Base-by-base conservation (phyloP, 768 basidiomycete species). In the Butyriboletus loyo region DNA sequence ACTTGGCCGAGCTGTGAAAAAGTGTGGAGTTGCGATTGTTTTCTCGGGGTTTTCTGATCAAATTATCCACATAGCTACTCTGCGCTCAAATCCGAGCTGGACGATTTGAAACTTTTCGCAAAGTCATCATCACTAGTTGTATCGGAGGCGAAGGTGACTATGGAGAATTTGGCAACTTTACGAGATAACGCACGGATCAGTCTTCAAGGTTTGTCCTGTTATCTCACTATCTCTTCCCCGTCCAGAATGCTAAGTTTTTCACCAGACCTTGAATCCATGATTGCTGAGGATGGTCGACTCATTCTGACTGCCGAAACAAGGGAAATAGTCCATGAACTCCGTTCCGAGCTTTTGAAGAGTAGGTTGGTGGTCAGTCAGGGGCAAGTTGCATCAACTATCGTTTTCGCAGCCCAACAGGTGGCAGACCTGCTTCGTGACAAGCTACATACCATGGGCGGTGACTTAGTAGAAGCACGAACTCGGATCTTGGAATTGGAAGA, bases 391-490 rank as follows among this genome's bases (percentile, higher is more conserved):
- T 45, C 38, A 54, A 55, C 44, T 21, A 34, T 53, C 21, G n/a
- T 51, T 54, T 52, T 51, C 48, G 40, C 34, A 79, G 78, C 75
- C n/a, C 71, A 76, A 50, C 76, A 79, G 63, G 78, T 79, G 35
- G 68, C 73, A 27, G 76, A 78, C 45, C 58, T 79, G n/a, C 68
- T 79, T 6, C 77, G 78, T 14, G 76, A 78, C 44, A 75, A 76
- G 52, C 61, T 79, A 4, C 70, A 75, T 36, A 64, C 63, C 19
- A 69, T 77, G 55, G 72, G 75, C 13, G 61, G 71, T 7, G 75
- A 78, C 35, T 57, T 79, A 4, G 64, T 71, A n/a, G 77, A 77
- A 53, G 69, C 76, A 1, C 75, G 69, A 49, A 58, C 62, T 36
- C 74, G 73, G 10, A 59, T 73, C 14, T 42, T 59, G 5, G 76